phyloP scores from a whole-genome alignment of 331 rosid genomes.

The Telfairia occidentalis region DNA sequence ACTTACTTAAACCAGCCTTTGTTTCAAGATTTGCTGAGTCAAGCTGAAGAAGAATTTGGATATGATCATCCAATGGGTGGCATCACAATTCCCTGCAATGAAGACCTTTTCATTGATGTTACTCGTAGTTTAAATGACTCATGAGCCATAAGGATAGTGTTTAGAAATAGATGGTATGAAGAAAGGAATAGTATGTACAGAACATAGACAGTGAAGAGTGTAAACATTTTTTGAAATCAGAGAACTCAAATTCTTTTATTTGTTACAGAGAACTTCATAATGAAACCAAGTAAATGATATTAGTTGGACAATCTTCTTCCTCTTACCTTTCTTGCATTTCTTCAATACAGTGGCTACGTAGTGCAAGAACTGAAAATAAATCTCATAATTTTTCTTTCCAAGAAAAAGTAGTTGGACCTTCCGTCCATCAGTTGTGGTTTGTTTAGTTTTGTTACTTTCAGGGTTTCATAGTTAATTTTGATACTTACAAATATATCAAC shows the following conservation, averaged over 20 bases:
- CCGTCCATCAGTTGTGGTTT: neutral
- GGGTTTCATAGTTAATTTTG: neutral
- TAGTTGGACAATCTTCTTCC: neutral
- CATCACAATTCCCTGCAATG: conserved; percentile 9
- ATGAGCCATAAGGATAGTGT: neutral
- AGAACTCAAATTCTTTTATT: neutral
- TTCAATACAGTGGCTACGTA: neutral
- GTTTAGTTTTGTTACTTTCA: neutral
- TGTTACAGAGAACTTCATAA: neutral
- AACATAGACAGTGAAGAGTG: neutral
- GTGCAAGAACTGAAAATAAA: neutral
- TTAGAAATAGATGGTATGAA: neutral
- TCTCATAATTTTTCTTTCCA: neutral
- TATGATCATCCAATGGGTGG: conserved; percentile 6
- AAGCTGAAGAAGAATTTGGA: conserved; percentile 11
- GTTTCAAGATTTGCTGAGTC: conserved; percentile 1
- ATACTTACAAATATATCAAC: neutral
- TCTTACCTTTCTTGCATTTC: neutral
- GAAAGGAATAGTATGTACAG: neutral
- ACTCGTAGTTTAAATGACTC: neutral
- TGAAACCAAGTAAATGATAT: neutral
- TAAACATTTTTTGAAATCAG: neutral
- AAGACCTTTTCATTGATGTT: neutral
- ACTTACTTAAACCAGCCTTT: neutral
- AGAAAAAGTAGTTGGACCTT: neutral